A percentile compares a stretch with the other conserved stretches of the same genome.
phyloP scores from a whole-genome alignment of 441 rosid species.

The Populus tomentosa region DNA sequence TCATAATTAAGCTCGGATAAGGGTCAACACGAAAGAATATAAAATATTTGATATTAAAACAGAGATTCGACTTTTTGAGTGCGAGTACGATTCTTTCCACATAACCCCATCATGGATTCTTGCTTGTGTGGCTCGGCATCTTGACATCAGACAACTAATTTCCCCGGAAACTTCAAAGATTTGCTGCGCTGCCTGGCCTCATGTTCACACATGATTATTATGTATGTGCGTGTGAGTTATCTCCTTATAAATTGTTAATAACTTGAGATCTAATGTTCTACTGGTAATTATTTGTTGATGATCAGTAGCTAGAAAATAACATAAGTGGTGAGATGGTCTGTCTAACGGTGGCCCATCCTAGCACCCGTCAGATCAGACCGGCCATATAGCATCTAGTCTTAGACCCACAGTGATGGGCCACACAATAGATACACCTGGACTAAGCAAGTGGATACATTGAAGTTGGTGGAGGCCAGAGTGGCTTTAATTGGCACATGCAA shows the following conservation, averaged over 20 bases:
- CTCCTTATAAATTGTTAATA: background rate
- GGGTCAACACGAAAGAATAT: background rate
- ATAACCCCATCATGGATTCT: background rate
- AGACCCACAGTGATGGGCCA: background rate
- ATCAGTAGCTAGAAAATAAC: too few relatives aligned
- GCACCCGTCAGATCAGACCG: background rate
- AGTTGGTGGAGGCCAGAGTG: constrained; percentile 12
- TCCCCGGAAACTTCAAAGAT: too few relatives aligned
- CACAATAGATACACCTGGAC: background rate
- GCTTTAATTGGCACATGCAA: background rate
- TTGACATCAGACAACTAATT: background rate
- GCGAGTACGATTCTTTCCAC: background rate
- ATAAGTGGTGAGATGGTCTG: background rate
- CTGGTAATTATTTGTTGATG: background rate
- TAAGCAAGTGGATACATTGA: background rate
- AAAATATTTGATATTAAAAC: background rate
- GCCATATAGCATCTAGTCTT: background rate
- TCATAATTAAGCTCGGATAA: background rate
- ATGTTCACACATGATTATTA: background rate
- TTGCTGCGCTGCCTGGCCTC: background rate
- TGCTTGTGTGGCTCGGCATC: background rate
- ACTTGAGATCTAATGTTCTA: background rate
- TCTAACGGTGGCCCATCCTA: background rate
- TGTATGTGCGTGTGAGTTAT: background rate
- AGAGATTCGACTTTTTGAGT: background rate